Evolutionary conservation across 2,329 filamentous ascomycete genomes (phyloP).

Genomic region (Laburnicola sp.): DNA sequence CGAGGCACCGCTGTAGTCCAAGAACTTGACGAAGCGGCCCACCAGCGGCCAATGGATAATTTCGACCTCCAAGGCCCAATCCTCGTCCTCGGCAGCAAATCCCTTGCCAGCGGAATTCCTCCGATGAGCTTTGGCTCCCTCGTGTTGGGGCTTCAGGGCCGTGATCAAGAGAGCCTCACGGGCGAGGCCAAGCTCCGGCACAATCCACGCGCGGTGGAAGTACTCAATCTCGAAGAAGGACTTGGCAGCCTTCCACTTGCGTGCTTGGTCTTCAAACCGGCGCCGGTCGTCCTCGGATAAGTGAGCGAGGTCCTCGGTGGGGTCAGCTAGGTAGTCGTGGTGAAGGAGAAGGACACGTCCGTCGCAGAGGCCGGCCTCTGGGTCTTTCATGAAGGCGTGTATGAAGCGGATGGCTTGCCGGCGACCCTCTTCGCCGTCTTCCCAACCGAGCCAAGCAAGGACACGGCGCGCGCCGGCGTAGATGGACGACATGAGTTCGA

Average conservation of each 20-base stretch:
- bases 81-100: neutral
- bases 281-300: constrained; percentile 1
- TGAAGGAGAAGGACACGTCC: constrained; percentile 1
- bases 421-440: neutral
- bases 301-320: neutral
- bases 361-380: constrained; percentile 1
- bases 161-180: constrained; percentile 1
- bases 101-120: neutral
- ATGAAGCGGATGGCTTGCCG: neutral
- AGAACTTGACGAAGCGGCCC: neutral
- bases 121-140: neutral
- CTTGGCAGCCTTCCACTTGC: constrained; percentile 3
- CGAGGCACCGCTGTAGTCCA: constrained; percentile 5
- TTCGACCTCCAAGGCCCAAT: neutral
- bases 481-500: constrained; percentile 2
- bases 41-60: constrained; percentile 1
- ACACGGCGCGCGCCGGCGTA: constrained; percentile 1
- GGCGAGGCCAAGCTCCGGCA: constrained; percentile 5
- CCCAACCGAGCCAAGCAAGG: neutral
- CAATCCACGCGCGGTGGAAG: constrained; percentile 6
- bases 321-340: neutral
- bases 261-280: neutral
- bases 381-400: constrained; percentile 1
- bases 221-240: constrained; percentile 6
- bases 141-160: neutral